Evolutionary conservation across 2,329 filamentous ascomycete species (phyloP).

Genomic region (Didymella lethalis): DNA sequence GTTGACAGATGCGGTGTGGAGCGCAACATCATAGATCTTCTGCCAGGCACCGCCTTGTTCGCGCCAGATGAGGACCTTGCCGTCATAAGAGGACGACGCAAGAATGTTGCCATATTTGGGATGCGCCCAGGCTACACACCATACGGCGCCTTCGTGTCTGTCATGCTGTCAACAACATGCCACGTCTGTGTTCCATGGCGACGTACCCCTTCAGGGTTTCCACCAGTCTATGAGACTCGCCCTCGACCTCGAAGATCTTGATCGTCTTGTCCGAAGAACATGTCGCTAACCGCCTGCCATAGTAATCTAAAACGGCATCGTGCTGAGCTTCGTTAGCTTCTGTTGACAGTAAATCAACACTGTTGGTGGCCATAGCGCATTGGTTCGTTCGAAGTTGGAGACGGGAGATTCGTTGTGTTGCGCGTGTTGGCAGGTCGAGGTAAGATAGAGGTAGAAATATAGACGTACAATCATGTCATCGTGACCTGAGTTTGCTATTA

Average conservation of each 20-base stretch:
- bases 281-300: slow-evolving; percentile 92
- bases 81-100: slow-evolving; percentile 93
- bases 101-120: slow-evolving; percentile 99
- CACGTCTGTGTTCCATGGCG: slow-evolving; percentile 1
- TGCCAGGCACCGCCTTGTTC: slow-evolving; percentile 72
- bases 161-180: slow-evolving; percentile 25
- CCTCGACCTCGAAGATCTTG: slow-evolving; percentile 98
- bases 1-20: slow-evolving; percentile 96
- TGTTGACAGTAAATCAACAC: slow-evolving; percentile 40
- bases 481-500: slow-evolving; percentile 86
- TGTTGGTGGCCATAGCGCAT: slow-evolving; percentile 27
- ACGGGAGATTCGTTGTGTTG: neutral
- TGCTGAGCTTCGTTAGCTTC: slow-evolving; percentile 67
- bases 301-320: slow-evolving; percentile 98
- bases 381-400: slow-evolving; percentile 3
- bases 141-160: slow-evolving; percentile 96
- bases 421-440: neutral
- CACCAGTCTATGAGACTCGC: slow-evolving; percentile 84
- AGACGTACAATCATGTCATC: slow-evolving; percentile 98
- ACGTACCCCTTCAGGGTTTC: slow-evolving; percentile 93
- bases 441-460: slow-evolving; percentile 5
- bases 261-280: slow-evolving; percentile 98
- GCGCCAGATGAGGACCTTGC: slow-evolving; percentile 98
- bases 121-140: slow-evolving; percentile 95
- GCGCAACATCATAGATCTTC: slow-evolving; percentile 88